Conservation (phyloP, 345 rosid species). For the Lepidium didymum region DNA sequence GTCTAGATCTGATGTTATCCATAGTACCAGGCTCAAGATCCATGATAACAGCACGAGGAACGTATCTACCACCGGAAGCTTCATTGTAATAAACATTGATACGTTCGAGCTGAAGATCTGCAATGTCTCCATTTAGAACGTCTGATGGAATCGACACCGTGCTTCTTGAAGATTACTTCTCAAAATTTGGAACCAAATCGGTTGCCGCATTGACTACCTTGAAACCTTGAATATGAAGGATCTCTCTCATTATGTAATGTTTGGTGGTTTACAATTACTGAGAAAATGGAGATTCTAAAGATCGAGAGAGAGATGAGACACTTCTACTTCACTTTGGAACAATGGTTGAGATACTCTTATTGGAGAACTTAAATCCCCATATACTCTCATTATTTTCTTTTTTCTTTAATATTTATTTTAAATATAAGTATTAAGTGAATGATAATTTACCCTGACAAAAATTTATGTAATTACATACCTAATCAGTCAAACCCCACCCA, state of each 20-base stretch:
- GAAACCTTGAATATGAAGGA: conserved; percentile 22
- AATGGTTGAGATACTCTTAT: too few species aligned
- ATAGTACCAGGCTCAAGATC: conserved; percentile 24
- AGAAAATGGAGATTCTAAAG: neutral
- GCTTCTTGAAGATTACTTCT: conserved; percentile 17
- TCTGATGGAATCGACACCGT: conserved; percentile 16
- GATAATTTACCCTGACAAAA: too few species aligned
- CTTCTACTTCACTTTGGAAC: too few species aligned
- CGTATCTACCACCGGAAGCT: conserved; percentile 12
- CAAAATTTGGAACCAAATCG: conserved; percentile 21
- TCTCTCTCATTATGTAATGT: neutral
- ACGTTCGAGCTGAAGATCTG: conserved; percentile 14
- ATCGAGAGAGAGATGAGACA: neutral
- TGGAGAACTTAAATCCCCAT: too few species aligned
- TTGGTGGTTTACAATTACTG: neutral
- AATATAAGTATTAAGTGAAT: too few species aligned
- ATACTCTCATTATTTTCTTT: too few species aligned
- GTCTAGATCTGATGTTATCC: conserved; percentile 19
- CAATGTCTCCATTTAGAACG: neutral
- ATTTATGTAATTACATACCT: too few species aligned
- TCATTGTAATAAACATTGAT: neutral
- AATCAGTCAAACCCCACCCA: too few species aligned
- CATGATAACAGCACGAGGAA: conserved; percentile 21
- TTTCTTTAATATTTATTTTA: too few species aligned
- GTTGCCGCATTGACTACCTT: conserved; percentile 18